phyloP scores from a whole-genome alignment of 75 land plant species.

The Pinus taeda region DNA sequence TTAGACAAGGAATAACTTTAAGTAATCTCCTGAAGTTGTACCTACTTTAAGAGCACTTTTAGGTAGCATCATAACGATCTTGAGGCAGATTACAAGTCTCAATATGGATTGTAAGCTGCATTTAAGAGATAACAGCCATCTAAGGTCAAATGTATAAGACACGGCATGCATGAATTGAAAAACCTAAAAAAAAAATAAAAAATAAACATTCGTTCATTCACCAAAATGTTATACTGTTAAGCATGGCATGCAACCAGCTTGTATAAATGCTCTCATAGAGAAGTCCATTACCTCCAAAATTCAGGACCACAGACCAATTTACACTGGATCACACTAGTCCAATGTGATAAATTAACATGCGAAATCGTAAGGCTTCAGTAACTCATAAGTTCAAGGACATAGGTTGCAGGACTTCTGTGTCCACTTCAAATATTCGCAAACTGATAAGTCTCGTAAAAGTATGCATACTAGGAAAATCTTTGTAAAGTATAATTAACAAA shows the following conservation, averaged over 20 bases:
- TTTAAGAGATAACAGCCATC: not conserved
- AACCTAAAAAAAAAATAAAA: not conserved
- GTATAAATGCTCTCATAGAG: not conserved
- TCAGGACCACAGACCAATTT: not conserved
- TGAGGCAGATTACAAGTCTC: not conserved
- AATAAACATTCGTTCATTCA: not conserved
- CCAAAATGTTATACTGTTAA: not conserved
- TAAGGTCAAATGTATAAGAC: not conserved
- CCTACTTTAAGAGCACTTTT: not conserved
- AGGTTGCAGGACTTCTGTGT: not conserved
- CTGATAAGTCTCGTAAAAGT: not conserved
- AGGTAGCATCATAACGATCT: not conserved
- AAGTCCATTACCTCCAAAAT: not conserved
- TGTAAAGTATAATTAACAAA: not conserved
- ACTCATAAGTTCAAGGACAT: no score
- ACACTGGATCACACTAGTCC: no score
- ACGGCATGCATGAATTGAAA: not conserved
- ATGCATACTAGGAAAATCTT: not conserved
- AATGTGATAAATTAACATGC: no score
- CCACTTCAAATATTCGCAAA: not conserved
- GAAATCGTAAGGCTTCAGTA: not conserved
- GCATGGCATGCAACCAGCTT: not conserved
- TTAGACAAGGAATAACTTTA: no score
- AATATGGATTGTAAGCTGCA: not conserved
- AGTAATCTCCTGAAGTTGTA: no score